Percentiles rank a stretch among this genome's conserved stretches.
phyloP scores from a whole-genome alignment of 495 filamentous ascomycete genomes.

The Immersiella caudata region DNA sequence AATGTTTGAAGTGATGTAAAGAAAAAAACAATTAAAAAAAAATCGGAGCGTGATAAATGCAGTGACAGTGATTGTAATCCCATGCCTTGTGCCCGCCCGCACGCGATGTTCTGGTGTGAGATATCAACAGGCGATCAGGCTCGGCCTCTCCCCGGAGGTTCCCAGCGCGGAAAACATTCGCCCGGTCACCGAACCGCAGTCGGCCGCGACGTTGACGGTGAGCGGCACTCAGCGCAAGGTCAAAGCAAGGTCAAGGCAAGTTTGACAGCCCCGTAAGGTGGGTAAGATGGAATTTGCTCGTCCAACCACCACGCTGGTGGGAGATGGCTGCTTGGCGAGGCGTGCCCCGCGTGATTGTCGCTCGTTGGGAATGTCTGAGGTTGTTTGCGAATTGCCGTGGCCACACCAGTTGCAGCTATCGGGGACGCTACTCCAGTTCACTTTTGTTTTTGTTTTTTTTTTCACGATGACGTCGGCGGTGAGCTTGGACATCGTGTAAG shows the following conservation, averaged over 20 bases:
- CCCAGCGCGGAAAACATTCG: background rate
- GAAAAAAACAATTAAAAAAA: too few species aligned
- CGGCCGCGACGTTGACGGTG: background rate
- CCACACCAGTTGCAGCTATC: background rate
- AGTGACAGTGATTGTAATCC: too few species aligned
- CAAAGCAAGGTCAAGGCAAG: too few species aligned
- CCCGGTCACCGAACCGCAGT: background rate
- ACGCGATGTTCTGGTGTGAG: too few species aligned
- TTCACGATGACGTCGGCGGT: background rate
- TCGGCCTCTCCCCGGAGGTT: background rate
- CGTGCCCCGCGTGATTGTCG: background rate
- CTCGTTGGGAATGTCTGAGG: background rate
- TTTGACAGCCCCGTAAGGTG: too few species aligned
- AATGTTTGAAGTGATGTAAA: too few species aligned
- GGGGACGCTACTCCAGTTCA: background rate
- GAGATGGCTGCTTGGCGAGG: background rate
- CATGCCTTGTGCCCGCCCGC: too few species aligned
- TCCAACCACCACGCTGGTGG: background rate
- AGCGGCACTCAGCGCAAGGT: background rate
- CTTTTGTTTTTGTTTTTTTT: background rate
- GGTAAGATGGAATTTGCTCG: too few species aligned
- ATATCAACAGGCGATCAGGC: too few species aligned
- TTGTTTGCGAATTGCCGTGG: background rate
- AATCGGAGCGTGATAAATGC: too few species aligned
- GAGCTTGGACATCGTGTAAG: too few species aligned